phyloP scores from a whole-genome alignment of 345 rosid species.

The Rhodomyrtus tomentosa region DNA sequence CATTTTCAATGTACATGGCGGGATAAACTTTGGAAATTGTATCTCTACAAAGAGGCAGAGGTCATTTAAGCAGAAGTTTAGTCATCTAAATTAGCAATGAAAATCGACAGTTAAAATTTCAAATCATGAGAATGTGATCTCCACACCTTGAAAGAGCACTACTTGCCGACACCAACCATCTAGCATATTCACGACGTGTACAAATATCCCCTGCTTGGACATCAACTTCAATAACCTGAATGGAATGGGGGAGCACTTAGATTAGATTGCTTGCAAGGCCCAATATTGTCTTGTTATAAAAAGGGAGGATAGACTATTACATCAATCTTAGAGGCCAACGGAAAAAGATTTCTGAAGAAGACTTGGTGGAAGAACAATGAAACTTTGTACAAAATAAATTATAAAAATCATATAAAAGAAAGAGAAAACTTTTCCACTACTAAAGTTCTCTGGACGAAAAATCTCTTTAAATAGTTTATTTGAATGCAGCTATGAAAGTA shows the following conservation, averaged over 20 bases:
- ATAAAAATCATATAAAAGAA: background rate
- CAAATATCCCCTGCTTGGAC: conserved; percentile 66
- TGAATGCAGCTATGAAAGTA: background rate
- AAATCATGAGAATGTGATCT: conserved; percentile 7
- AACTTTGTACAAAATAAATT: background rate
- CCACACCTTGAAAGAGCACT: conserved; percentile 68
- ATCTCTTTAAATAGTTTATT: background rate
- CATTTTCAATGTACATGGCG: conserved; percentile 89
- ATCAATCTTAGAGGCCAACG: background rate
- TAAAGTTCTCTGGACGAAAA: background rate
- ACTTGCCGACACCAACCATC: conserved; percentile 90
- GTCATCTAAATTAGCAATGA: background rate
- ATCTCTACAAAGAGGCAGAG: conserved; percentile 38
- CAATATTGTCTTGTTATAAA: background rate
- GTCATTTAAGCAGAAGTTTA: background rate
- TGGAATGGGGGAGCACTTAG: background rate
- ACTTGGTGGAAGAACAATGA: background rate
- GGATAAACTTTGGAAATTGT: conserved; percentile 79
- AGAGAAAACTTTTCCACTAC: background rate
- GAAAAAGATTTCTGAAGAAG: background rate
- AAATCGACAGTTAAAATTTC: background rate
- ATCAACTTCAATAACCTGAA: conserved; percentile 81
- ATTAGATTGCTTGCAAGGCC: conserved; percentile 1
- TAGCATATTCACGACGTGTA: conserved; percentile 86
- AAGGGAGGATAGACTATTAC: background rate